Evolutionary conservation across 2,329 filamentous ascomycete species (phyloP), one percentile per base, ranked within the genome.

Genomic region (Trichoderma sp.): DNA sequence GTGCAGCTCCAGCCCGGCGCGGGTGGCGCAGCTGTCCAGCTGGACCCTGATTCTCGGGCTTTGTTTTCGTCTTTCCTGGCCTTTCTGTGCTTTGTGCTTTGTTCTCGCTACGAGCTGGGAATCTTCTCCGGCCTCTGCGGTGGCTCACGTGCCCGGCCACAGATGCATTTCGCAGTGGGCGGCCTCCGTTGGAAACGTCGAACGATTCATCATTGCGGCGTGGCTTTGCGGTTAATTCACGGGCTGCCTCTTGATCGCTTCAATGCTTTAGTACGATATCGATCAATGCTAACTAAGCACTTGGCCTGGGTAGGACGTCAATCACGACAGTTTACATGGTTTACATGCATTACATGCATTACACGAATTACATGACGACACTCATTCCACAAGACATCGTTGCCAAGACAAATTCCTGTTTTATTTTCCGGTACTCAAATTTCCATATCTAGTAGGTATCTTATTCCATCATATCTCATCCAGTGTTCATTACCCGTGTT

Each of bases 391-490:
- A 12, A 61, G 15, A 2, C 32, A 29, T 37, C 10, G 22, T 19
- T 19, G 19, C 22, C 45, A 29, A 27, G 22, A 63, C 12, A 5
- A 39, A 6, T 15, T 29, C 22, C 39, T 19, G 29, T 42, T 35
- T 34, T 29, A 29, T 22, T 22, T 19, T 25, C 29, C 13, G 9
- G 32, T 12, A 10, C n/a, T 42, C 5, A 19, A 34, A 54, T 39
- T 13, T 35, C 37, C 53, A 57, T 45, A 54, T 34, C 50, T 54
- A 54, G 60, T 25, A 45, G 60, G 60, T 64, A 64, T 64, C 50
- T 54, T 32, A 32, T 17, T 42, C 39, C 25, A 39, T 37, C 34
- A 42, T n/a, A 42, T 48, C 57, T 39, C 59, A 57, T 27, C 50
- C 50, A 54, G 19, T 48, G 32, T 60, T 37, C 57, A 60, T 17